Evolutionary conservation across 2,329 filamentous ascomycete species (phyloP).

Genomic region (Chaetomiaceae sp.): DNA sequence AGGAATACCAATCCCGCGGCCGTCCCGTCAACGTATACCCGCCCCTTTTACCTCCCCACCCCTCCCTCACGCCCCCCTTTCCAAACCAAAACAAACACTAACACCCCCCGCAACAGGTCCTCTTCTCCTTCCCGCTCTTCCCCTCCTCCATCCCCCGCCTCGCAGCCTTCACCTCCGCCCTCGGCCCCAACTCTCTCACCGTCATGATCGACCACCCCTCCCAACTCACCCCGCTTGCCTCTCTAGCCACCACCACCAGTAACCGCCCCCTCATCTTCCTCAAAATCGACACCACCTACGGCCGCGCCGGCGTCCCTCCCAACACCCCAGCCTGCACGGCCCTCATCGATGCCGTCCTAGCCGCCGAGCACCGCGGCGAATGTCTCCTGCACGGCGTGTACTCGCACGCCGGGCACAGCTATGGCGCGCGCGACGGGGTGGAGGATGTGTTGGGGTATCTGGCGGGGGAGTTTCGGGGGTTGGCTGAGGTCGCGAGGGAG

Average conservation of each 20-base stretch:
- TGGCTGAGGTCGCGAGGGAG: slow-evolving; percentile 42
- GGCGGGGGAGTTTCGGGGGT: slow-evolving; percentile 52
- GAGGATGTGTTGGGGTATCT: slow-evolving; percentile 55
- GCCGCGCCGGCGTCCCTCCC: slow-evolving; percentile 62
- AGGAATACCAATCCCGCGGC: slow-evolving; percentile 50
- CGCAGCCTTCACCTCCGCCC: slow-evolving; percentile 46
- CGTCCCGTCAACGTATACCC: slow-evolving; percentile 54
- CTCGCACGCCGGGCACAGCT: slow-evolving; percentile 68
- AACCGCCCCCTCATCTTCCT: slow-evolving; percentile 56
- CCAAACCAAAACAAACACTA: slow-evolving; percentile 25
- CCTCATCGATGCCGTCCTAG: slow-evolving; percentile 44
- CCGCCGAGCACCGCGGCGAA: slow-evolving; percentile 35
- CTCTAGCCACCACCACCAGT: slow-evolving; percentile 36
- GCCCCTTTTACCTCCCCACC: slow-evolving; percentile 2
- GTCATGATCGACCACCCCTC: slow-evolving; percentile 66
- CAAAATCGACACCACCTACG: slow-evolving; percentile 70
- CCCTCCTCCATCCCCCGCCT: slow-evolving; percentile 58
- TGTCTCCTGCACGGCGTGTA: slow-evolving; percentile 60
- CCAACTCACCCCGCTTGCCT: slow-evolving; percentile 49
- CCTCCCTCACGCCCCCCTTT: slow-evolving; percentile 7
- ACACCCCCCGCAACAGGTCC: slow-evolving; percentile 37
- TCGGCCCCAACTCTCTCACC: slow-evolving; percentile 54
- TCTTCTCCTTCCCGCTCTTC: slow-evolving; percentile 68
- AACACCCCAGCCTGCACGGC: slow-evolving; percentile 40
- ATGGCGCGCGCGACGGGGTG: slow-evolving; percentile 51